These are phyloP conservation scores for Huntiella moniliformis DNA, from an alignment of 2,329 filamentous ascomycete species.

Conservation along the genomic window DNA sequence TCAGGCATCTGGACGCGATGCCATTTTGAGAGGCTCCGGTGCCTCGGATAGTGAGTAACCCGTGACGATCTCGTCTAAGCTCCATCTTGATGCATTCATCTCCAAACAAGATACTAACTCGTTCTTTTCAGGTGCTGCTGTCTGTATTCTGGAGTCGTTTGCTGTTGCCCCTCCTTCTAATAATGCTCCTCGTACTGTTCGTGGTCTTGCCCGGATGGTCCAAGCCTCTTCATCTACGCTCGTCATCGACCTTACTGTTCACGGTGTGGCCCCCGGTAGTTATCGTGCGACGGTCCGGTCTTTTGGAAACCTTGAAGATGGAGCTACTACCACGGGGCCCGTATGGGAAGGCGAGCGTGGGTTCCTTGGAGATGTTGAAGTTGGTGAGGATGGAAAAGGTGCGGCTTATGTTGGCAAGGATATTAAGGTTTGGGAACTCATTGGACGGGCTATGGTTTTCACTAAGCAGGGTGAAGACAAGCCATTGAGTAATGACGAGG, in stretches of 20 bases:
- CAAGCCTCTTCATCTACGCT: slow-evolving; percentile 65
- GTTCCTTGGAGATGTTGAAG: slow-evolving; percentile 54
- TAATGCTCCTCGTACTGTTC: slow-evolving; percentile 38
- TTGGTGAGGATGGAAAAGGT: slow-evolving; percentile 58
- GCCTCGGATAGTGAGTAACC: slow-evolving; percentile 51
- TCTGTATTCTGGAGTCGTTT: slow-evolving; percentile 85
- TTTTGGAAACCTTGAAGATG: slow-evolving; percentile 69
- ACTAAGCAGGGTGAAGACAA: slow-evolving; percentile 36
- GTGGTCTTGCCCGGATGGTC: slow-evolving; percentile 82
- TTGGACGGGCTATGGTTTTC: slow-evolving; percentile 80
- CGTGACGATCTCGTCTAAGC: neutral
- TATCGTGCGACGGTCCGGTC: slow-evolving; percentile 76
- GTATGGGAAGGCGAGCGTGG: slow-evolving; percentile 43
- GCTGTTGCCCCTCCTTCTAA: slow-evolving; percentile 33
- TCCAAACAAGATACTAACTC: neutral
- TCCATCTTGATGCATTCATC: neutral
- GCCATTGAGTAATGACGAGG: slow-evolving; percentile 52
- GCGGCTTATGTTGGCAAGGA: slow-evolving; percentile 63
- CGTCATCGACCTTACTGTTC: slow-evolving; percentile 71
- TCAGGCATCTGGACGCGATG: slow-evolving; percentile 77
- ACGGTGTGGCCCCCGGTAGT: slow-evolving; percentile 59
- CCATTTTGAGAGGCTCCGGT: slow-evolving; percentile 80
- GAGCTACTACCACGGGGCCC: slow-evolving; percentile 63
- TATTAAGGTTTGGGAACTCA: slow-evolving; percentile 88
- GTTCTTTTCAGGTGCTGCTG: slow-evolving; percentile 45